Evolutionary conservation across 805 yeast genomes (phyloP), one percentile per base, ranked within the genome.

Genomic region (Yarrowia keelungensis): DNA sequence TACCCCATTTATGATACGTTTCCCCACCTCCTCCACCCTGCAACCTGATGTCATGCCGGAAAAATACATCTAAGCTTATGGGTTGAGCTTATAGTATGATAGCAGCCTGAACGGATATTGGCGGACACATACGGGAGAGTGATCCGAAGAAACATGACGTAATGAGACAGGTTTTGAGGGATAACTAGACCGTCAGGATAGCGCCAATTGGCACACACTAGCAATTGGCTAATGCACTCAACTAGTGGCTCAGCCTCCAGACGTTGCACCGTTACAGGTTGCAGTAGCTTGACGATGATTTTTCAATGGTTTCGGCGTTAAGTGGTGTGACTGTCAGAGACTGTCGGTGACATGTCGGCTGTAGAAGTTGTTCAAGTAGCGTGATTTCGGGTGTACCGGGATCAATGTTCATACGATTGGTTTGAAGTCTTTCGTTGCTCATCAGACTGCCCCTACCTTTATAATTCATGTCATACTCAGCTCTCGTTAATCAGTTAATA

Each of bases 91-190:
- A 32, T 49, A 32, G 51, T 47, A 49, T 32, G 36, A 14, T 32
- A 15, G 53, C 53, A 32, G 53, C 16, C 16, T 49, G 10, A 19
- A 15, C 53, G 39, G 53, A 35, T 32, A 49, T 49, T 7, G 38
- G 19, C 53, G 53, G 53, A 26, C 39, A 49, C 19, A 32, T 10
- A 49, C 53, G 53, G 39, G 9, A 15, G n/a, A 14, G 39, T 15
- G 39, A 49, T 14, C 39, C 53, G 39, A 49, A 15, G 14, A 26
- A 46, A 15, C 19, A 49, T 49, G 53, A 32, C 53, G 53, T 49
- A 32, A 49, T 7, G 11, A 12, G 12, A n/a, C 51, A 47, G 51
- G 22, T 2, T 8, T 45, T 45, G 26, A 16, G 26, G 26, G 14
- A 19, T 8, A 8, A 16, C 32, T 26, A 26, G 32, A 5, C 32